phyloP scores from a whole-genome alignment of 2,329 filamentous ascomycete species.

The Blumeria graminis region DNA sequence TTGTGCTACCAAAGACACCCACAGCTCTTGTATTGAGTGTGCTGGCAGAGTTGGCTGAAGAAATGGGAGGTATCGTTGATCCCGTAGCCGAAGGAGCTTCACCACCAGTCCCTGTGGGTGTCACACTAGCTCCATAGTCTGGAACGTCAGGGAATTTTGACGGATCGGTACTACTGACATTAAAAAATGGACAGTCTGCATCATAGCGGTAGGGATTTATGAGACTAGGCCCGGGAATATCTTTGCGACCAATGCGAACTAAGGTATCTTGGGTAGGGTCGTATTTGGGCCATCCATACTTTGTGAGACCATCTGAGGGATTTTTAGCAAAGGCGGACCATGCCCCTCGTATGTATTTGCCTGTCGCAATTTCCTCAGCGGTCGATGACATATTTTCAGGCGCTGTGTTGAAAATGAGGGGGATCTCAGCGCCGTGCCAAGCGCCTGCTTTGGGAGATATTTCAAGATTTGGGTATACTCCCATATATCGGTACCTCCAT shows the following conservation, averaged over 20 bases:
- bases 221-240: constrained; percentile 12
- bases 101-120: not conserved
- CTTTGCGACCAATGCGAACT: constrained; percentile 12
- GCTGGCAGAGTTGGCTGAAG: too few species aligned
- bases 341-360: constrained; percentile 17
- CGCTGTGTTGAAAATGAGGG: constrained; percentile 15
- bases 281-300: constrained; percentile 14
- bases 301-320: constrained; percentile 15
- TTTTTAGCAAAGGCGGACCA: constrained; percentile 19
- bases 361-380: constrained; percentile 12
- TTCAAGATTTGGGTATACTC: constrained; percentile 16
- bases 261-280: constrained; percentile 8
- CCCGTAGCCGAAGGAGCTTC: too few species aligned
- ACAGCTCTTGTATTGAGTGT: too few species aligned
- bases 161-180: constrained; percentile 5
- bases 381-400: constrained; percentile 9
- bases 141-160: constrained; percentile 1
- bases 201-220: constrained; percentile 11
- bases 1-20: too few species aligned
- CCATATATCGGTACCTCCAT: constrained; percentile 19
- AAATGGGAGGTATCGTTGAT: too few species aligned
- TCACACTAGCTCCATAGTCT: constrained; percentile 4
- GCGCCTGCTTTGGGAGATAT: constrained; percentile 14
- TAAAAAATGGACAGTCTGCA: constrained; percentile 9
- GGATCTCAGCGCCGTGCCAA: constrained; percentile 16